phyloP scores from a whole-genome alignment of 768 basidiomycete genomes.

The Rhodosporidiobolus odoratus region DNA sequence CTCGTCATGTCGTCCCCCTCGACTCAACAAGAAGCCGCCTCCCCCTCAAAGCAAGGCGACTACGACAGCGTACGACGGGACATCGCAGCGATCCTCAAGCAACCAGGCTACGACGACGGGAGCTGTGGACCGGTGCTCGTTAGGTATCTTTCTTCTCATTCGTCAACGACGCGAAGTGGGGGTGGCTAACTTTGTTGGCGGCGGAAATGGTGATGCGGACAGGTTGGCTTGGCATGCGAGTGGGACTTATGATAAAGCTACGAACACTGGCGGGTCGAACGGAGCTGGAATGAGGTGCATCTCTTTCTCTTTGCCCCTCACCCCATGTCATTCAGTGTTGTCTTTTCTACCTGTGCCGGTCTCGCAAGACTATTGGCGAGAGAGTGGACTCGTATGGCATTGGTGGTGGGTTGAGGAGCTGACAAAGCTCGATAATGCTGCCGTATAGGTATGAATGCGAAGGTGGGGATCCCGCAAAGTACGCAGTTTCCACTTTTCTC shows the following conservation, averaged over 20 bases:
- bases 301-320: not conserved
- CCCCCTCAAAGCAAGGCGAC: slow-evolving; percentile 14
- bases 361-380: not conserved
- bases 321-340: not conserved
- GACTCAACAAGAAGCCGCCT: not conserved
- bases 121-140: slow-evolving; percentile 53
- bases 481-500: not conserved
- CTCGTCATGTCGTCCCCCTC: slow-evolving; percentile 3
- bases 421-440: not conserved
- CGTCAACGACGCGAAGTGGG: not conserved
- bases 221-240: slow-evolving; percentile 41
- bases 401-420: no score
- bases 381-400: no score
- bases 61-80: slow-evolving; percentile 18
- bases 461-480: slow-evolving; percentile 36
- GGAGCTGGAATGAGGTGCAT: slow-evolving; percentile 75
- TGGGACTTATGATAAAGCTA: slow-evolving; percentile 32
- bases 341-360: not conserved
- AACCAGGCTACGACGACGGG: slow-evolving; percentile 82
- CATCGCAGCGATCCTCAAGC: slow-evolving; percentile 24
- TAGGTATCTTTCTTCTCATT: slow-evolving; percentile 1
- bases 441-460: slow-evolving; percentile 26
- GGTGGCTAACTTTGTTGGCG: not conserved
- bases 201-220: not conserved
- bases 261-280: slow-evolving; percentile 62